Base-by-base conservation (phyloP, 225 moss, liverwort and hornwort genomes). In the Asterella californica region DNA sequence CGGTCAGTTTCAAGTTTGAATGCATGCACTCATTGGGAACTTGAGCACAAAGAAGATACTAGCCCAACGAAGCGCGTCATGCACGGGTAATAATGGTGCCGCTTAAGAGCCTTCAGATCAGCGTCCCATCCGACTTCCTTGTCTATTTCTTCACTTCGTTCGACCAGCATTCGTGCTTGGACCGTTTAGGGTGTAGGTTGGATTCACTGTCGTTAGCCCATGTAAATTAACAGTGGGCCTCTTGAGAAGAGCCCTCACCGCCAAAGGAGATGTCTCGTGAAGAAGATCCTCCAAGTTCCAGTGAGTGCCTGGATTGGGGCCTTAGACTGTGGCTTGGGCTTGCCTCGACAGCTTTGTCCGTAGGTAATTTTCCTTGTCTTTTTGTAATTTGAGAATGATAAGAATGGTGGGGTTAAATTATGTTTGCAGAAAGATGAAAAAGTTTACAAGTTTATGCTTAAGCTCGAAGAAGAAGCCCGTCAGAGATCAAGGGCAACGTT, bases 401-500 rank as follows among this genome's bases (percentile, higher is more conserved):
- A 6, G 9, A 42, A 34, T 15, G 47, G 22, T 29, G 46, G 72
- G 25, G 11, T 27, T 19, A 72, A 72, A 24, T 27, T 65, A 9
- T 33, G 10, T 76, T 47, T 83, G 81, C 86, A 96, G 96, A 87
- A 91, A 62, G 92, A 94, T 65, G 87, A 85, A 7, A 87, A 73
- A 79, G 81, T 94, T 17, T 87, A 81, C n/a, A 91, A 90, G 74
- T 90, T 94, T 79, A 90, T 94, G 72, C 29, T 83, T 33, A 90
- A 82, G 79, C 70, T 94, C 65, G 90, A 92, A 76, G 76, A 90
- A 72, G 88, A 86, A 73, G 82, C 88, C 78, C 70, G 79, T 33
- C 85, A 89, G 53, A 91, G 91, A 82, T 15, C 84, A 22, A 90
- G 85, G 2, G 92, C 92, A 34, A 96, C 96, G 12, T 90, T 96